A percentile compares a stretch with the other conserved stretches of the same genome.
phyloP scores from a whole-genome alignment of 2,329 filamentous ascomycete species.

The Grosmannia penicillata region DNA sequence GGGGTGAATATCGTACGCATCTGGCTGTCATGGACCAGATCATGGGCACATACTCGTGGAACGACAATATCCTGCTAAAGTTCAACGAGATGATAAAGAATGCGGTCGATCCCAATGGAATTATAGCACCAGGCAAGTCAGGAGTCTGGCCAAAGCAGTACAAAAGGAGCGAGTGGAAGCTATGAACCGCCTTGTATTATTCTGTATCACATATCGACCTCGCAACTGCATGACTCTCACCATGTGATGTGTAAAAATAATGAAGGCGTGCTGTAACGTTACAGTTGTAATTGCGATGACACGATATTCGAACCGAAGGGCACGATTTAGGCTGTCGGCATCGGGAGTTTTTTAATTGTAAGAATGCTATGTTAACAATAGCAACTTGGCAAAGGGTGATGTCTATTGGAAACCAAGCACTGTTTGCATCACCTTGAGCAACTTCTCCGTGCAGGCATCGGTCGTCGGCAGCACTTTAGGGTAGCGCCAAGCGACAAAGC shows the following conservation, averaged over 20 bases:
- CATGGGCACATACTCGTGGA: constrained; percentile 25
- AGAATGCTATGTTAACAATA: too few relatives aligned
- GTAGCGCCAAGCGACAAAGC: constrained; percentile 38
- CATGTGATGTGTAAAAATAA: too few relatives aligned
- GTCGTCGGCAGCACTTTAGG: constrained; percentile 7
- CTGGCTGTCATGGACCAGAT: constrained; percentile 29
- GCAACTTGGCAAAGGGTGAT: too few relatives aligned
- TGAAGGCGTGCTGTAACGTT: too few relatives aligned
- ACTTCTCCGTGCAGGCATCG: constrained; percentile 3
- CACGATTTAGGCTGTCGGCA: too few relatives aligned
- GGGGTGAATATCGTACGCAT: constrained; percentile 29
- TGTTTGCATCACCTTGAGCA: constrained; percentile 2
- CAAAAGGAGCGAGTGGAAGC: constrained; percentile 20
- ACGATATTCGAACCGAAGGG: too few relatives aligned
- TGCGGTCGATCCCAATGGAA: constrained; percentile 23
- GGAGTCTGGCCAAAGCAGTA: constrained; percentile 20
- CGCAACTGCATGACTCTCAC: too few relatives aligned
- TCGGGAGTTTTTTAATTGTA: too few relatives aligned
- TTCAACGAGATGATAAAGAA: constrained; percentile 27
- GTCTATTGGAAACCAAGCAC: constrained; percentile 6
- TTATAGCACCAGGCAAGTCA: constrained; percentile 17
- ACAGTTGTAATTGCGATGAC: too few relatives aligned
- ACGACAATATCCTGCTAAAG: constrained; percentile 22
- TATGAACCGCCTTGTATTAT: too few relatives aligned
- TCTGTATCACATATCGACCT: too few relatives aligned